A percentile compares a stretch with the other conserved stretches of the same genome.
phyloP scores from a whole-genome alignment of 306 rosid genomes.

The Dalbergia cochinchinensis region DNA sequence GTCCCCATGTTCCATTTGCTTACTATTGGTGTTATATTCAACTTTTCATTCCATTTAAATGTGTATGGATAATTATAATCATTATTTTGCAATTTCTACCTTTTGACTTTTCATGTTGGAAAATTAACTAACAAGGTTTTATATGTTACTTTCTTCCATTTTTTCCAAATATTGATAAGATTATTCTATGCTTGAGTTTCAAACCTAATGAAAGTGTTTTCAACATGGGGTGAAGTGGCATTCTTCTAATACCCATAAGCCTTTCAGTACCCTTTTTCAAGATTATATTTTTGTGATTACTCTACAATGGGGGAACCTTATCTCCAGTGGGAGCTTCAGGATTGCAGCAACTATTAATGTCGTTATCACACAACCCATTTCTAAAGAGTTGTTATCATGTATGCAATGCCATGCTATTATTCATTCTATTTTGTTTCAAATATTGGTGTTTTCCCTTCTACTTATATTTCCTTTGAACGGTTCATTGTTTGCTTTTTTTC shows the following conservation, averaged over 20 bases:
- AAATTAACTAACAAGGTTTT: constrained; percentile 13
- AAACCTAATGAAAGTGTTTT: constrained; percentile 38
- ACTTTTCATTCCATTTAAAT: not conserved
- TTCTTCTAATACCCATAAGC: constrained; percentile 47
- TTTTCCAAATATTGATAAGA: constrained; percentile 44
- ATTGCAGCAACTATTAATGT: constrained; percentile 13
- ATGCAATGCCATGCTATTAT: constrained; percentile 28
- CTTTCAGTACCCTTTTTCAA: constrained; percentile 1
- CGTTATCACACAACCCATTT: constrained; percentile 16
- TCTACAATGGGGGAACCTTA: not conserved
- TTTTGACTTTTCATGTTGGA: constrained; percentile 24
- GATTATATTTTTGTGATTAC: constrained; percentile 8
- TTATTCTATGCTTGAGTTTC: constrained; percentile 43
- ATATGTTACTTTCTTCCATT: constrained; percentile 33
- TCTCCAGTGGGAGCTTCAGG: constrained; percentile 14
- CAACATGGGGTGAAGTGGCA: constrained; percentile 58
- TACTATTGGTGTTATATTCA: constrained; percentile 8
- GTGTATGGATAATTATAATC: not conserved
- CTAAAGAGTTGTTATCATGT: constrained; percentile 24
- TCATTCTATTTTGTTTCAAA: constrained; percentile 29
- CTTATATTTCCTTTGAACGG: not conserved
- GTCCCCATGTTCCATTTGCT: constrained; percentile 23
- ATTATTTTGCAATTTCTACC: constrained; percentile 19
- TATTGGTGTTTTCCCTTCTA: constrained; percentile 22
- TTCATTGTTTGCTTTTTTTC: not conserved